Evolutionary conservation across 192 early-diverging fungal species (phyloP).

Genomic region (Entomortierella parvispora): DNA sequence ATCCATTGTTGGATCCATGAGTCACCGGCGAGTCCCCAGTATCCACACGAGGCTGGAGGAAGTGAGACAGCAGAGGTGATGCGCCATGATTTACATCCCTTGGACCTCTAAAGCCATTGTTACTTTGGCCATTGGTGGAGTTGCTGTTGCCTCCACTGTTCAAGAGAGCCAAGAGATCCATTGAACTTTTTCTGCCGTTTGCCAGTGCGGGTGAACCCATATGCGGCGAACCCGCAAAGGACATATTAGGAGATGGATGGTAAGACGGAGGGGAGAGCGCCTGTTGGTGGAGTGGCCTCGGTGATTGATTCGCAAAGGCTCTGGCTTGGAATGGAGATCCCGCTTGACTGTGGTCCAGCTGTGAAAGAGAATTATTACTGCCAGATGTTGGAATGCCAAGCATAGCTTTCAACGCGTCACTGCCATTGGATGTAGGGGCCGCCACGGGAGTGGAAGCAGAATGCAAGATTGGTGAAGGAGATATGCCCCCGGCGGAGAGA

Average conservation of each 20-base stretch:
- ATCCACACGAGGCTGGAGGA: background rate
- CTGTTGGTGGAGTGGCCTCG: constrained; percentile 29
- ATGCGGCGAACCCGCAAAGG: background rate
- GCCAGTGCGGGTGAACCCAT: constrained; percentile 7
- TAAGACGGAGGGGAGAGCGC: constrained; percentile 31
- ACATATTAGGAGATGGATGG: background rate
- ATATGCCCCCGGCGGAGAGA: background rate
- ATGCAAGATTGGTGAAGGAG: constrained; percentile 28
- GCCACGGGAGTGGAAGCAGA: background rate
- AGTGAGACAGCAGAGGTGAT: background rate
- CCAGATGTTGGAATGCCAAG: constrained; percentile 20
- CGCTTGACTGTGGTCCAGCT: background rate
- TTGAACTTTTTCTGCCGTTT: constrained; percentile 34
- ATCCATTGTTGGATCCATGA: constrained; percentile 2
- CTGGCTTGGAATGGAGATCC: constrained; percentile 3
- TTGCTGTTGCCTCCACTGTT: constrained; percentile 25
- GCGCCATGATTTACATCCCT: background rate
- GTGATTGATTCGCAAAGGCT: background rate
- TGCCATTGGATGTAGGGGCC: constrained; percentile 23
- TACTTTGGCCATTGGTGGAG: constrained; percentile 17
- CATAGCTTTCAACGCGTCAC: constrained; percentile 38
- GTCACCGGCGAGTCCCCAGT: background rate
- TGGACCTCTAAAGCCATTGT: background rate
- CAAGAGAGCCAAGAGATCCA: constrained; percentile 62
- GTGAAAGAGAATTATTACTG: constrained; percentile 7